phyloP scores from a whole-genome alignment of 208 protist genomes.

The Acanthamoeba royreba region DNA sequence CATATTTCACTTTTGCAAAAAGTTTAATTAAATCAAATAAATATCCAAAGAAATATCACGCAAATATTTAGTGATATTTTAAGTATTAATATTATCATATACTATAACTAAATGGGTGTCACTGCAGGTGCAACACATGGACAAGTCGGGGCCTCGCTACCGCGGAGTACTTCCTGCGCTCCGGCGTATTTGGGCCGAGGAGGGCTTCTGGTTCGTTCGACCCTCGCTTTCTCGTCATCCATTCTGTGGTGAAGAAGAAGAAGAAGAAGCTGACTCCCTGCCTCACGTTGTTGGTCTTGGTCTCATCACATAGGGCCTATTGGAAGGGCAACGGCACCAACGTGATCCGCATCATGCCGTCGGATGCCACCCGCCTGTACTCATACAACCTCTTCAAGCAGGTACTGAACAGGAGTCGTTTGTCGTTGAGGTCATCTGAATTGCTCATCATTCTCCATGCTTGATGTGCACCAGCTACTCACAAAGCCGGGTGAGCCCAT shows the following conservation, averaged over 20 bases:
- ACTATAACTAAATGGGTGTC: background rate
- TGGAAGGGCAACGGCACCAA: conserved; percentile 92
- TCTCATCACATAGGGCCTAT: conserved; percentile 61
- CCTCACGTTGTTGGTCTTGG: background rate
- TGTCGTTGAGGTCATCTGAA: too few species aligned
- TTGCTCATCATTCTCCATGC: background rate
- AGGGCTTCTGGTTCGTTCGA: background rate
- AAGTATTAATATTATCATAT: background rate
- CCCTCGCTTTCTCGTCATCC: background rate
- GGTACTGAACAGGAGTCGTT: too few species aligned
- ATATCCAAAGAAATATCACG: too few species aligned
- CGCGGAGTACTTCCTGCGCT: background rate
- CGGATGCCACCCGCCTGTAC: conserved; percentile 88
- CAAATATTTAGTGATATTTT: background rate
- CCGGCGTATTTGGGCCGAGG: background rate
- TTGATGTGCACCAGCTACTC: background rate
- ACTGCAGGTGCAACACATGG: background rate
- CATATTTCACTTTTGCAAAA: background rate
- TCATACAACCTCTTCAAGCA: conserved; percentile 89
- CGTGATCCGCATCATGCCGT: conserved; percentile 91
- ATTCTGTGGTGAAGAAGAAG: background rate
- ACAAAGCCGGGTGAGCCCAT: background rate
- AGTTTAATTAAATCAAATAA: background rate
- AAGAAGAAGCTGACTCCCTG: background rate
- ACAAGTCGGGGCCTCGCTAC: background rate